Base-by-base conservation (phyloP, 306 rosid species). In the Hylodesmum podocarpum region DNA sequence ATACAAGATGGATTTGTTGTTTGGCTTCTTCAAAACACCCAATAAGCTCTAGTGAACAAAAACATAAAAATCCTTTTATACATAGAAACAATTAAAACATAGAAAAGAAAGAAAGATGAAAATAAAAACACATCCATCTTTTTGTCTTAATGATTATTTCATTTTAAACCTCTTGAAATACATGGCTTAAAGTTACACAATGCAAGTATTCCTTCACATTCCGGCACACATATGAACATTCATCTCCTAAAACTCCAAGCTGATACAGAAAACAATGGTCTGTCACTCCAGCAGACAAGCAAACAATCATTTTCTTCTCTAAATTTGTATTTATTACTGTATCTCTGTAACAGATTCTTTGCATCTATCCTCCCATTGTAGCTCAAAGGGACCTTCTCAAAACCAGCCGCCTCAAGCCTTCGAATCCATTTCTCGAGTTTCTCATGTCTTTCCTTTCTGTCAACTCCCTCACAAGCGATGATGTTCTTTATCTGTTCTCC, bases 401-500 rank as follows among this genome's bases (percentile, higher is more conserved):
- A 93, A n/a, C 98, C 95, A 8, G 89, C 87, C 51, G 82, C 22
- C 73, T 87, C 88, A 7, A 93, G 88, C 81, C 98, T 77, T 14
- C 54, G 47, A 53, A 84, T 84, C 98, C 96, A 93, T 80, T 82
- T 85, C 84, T 89, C 96, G 3, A 91, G 89, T 36, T 88, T 89
- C 70, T 93, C 98, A 22, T 93, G 93, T 76, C 98, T 85, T 77
- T 91, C 93, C 18, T 66, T 91, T 76, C 98, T 85, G 50, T 90
- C 91, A 2, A 67, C 76, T 50, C 98, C 96, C 66, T 91, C 98
- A 51, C 95, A 93, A 14, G 98, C 89, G 53, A 93, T 79, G 66
- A 91, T 93, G 81, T 86, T 93, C 37, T 93, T 93, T 5, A 93
- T 93, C 75, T 93, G 93, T 82, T 91, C 90, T 13, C 93, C 98